Evolutionary conservation across 345 rosid genomes (phyloP).

Genomic region (Eucalyptus albens): DNA sequence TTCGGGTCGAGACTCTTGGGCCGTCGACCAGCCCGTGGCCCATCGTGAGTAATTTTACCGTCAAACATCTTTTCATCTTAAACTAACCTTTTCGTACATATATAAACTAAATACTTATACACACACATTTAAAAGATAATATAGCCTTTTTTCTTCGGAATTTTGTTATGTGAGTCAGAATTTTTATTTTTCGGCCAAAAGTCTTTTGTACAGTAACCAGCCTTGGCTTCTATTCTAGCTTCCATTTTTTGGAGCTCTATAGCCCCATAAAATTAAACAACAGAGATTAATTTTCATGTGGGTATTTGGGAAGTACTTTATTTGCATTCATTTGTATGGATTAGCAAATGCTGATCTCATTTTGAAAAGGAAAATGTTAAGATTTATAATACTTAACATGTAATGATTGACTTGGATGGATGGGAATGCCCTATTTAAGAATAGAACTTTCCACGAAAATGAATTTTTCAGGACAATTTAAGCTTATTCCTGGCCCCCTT

Average conservation of each 20-base stretch:
- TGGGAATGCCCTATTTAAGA: accelerated
- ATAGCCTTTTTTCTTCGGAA: not conserved
- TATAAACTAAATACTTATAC: too few species aligned
- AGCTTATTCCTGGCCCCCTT: not conserved
- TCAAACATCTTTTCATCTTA: not conserved
- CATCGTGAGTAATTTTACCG: not conserved
- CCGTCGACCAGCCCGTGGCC: not conserved
- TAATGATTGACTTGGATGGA: not conserved
- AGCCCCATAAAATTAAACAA: not conserved
- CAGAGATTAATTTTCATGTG: not conserved
- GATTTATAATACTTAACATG: not conserved
- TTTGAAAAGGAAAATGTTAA: not conserved
- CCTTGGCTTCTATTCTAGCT: not conserved
- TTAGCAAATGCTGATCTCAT: not conserved
- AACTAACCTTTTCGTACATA: not conserved
- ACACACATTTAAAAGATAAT: not conserved
- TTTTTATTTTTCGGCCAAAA: not conserved
- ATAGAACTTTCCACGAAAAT: accelerated
- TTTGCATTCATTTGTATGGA: not conserved
- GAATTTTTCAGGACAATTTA: not conserved
- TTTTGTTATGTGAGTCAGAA: not conserved
- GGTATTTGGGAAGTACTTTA: not conserved
- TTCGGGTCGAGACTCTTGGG: not conserved
- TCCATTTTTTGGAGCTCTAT: not conserved
- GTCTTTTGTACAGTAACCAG: not conserved